A percentile compares a stretch with the other conserved stretches of the same genome.
Conservation (phyloP, 2,329 filamentous ascomycete species). For the Teratosphaeria viscida region DNA sequence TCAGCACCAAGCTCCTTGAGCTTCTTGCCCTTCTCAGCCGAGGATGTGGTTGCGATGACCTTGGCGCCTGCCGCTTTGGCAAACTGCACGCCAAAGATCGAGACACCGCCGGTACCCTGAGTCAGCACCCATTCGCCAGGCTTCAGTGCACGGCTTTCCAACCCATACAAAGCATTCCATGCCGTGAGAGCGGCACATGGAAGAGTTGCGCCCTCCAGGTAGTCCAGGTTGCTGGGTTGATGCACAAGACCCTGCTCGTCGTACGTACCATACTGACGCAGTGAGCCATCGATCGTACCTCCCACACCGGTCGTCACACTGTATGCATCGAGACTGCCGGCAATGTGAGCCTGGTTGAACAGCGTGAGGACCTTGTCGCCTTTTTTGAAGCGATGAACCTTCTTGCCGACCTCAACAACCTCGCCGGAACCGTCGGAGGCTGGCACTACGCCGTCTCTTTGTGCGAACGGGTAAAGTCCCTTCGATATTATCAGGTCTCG, state of each 20-base stretch:
- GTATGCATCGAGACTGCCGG: slow-evolving; percentile 33
- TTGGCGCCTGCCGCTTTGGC: slow-evolving; percentile 44
- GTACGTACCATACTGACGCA: slow-evolving; percentile 59
- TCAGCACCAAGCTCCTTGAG: slow-evolving; percentile 45
- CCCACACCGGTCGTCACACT: slow-evolving; percentile 50
- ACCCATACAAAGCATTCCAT: slow-evolving; percentile 45
- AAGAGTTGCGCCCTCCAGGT: slow-evolving; percentile 37
- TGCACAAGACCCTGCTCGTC: slow-evolving; percentile 56
- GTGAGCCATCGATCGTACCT: slow-evolving; percentile 55
- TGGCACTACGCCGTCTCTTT: slow-evolving; percentile 32
- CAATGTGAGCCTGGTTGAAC: slow-evolving; percentile 51
- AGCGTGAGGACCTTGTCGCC: slow-evolving; percentile 53
- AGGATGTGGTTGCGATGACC: slow-evolving; percentile 50
- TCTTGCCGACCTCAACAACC: slow-evolving; percentile 43
- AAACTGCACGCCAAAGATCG: slow-evolving; percentile 54
- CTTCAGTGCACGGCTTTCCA: slow-evolving; percentile 29
- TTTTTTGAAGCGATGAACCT: slow-evolving; percentile 46
- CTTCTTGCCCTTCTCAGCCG: slow-evolving; percentile 37
- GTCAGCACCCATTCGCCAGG: slow-evolving; percentile 46
- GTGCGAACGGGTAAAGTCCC: slow-evolving; percentile 36
- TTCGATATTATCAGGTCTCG: slow-evolving; percentile 40
- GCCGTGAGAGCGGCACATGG: slow-evolving; percentile 38
- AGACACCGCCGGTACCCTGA: slow-evolving; percentile 62
- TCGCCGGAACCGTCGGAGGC: slow-evolving; percentile 44
- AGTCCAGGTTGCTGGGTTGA: slow-evolving; percentile 47